Evolutionary conservation across 768 basidiomycete genomes (phyloP).

Genomic region (Russula virescens): DNA sequence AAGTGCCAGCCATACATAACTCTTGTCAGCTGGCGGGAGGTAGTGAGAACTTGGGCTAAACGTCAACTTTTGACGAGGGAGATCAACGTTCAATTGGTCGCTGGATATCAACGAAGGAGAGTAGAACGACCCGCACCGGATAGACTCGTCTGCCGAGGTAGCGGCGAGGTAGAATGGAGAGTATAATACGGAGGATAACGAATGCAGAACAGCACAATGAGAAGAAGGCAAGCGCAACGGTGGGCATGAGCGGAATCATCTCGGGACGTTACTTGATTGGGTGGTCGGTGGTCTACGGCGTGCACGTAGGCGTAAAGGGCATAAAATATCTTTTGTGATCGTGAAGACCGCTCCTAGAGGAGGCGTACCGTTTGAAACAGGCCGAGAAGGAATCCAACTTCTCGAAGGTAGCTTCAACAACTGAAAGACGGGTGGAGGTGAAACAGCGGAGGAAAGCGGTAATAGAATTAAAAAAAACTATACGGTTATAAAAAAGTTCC

Average conservation of each 20-base stretch:
- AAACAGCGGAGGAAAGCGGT: constrained; percentile 8
- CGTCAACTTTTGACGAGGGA: constrained; percentile 46
- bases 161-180: constrained; percentile 69
- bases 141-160: constrained; percentile 68
- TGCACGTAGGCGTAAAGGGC: constrained; percentile 29
- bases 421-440: constrained; percentile 1
- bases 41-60: constrained; percentile 67
- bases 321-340: constrained; percentile 30
- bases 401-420: background rate
- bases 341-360: constrained; percentile 17
- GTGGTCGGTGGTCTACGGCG: too few relatives aligned
- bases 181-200: constrained; percentile 67
- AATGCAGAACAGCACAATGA: constrained; percentile 72
- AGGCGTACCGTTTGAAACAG: background rate
- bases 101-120: background rate
- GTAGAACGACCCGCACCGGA: constrained; percentile 44
- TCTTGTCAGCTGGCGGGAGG: constrained; percentile 62
- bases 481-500: background rate
- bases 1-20: constrained; percentile 65
- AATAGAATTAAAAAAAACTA: background rate
- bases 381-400: background rate
- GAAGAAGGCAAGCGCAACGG: constrained; percentile 60
- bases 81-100: background rate
- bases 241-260: constrained; percentile 65
- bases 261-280: constrained; percentile 22